These are phyloP conservation scores for Pseudogymnoascus sp. DNA, from an alignment of 2,329 filamentous ascomycete species.

Conservation along the genomic window DNA sequence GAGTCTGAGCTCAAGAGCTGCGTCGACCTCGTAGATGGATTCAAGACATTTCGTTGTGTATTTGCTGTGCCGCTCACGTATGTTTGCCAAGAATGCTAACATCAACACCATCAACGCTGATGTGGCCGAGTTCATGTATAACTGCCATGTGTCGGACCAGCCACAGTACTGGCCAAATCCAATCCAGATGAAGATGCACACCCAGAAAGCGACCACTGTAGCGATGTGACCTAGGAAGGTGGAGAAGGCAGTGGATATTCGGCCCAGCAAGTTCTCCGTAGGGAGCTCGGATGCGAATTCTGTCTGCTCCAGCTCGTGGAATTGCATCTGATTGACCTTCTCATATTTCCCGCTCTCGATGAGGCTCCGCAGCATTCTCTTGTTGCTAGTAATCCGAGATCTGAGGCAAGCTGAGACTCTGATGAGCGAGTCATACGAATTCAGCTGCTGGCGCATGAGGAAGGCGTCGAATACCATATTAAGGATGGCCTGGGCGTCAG, in stretches of 20 bases:
- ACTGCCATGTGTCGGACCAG: slow-evolving; percentile 15
- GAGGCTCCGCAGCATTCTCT: slow-evolving; percentile 13
- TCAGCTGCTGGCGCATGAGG: slow-evolving; percentile 27
- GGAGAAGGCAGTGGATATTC: slow-evolving; percentile 13
- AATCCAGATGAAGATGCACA: slow-evolving; percentile 15
- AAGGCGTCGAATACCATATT: slow-evolving; percentile 28
- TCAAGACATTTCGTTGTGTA: slow-evolving; percentile 27
- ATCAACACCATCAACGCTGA: slow-evolving; percentile 35
- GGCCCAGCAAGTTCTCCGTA: slow-evolving; percentile 12
- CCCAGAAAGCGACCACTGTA: slow-evolving; percentile 14
- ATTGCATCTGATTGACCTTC: slow-evolving; percentile 8
- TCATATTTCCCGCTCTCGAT: slow-evolving; percentile 11
- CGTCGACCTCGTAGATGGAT: slow-evolving; percentile 27
- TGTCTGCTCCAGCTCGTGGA: slow-evolving; percentile 11
- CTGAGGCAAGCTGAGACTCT: slow-evolving; percentile 11
- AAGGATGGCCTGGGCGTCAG: slow-evolving; percentile 27
- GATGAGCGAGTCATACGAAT: slow-evolving; percentile 12
- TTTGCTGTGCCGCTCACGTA: slow-evolving; percentile 29
- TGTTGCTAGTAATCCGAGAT: slow-evolving; percentile 14
- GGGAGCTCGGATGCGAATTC: slow-evolving; percentile 12
- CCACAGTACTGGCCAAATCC: slow-evolving; percentile 14
- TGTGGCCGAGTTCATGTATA: slow-evolving; percentile 34
- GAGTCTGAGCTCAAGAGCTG: slow-evolving; percentile 26
- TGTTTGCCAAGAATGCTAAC: slow-evolving; percentile 31
- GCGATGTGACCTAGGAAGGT: slow-evolving; percentile 12